Base-by-base conservation (phyloP, 805 yeast species). In the Barnettozyma botsteinii region DNA sequence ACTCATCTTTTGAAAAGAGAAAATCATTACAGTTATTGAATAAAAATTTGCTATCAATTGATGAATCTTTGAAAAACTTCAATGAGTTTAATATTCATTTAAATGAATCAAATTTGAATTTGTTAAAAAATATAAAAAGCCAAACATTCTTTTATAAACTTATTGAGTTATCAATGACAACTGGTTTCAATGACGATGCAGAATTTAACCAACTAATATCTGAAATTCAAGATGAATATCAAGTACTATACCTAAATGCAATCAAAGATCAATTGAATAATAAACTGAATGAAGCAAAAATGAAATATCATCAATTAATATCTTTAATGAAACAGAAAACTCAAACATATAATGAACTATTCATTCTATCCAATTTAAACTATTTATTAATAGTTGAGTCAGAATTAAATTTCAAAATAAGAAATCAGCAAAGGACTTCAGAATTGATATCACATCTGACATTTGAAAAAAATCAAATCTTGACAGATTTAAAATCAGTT, bases 1-100 rank as follows among this genome's bases (percentile, higher is more conserved):
- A 50, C 18, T 20, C 42, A 1, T 45, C 57, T 6, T 51, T 43
- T 40, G 54, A 51, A 15, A 48, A 47, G 15, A 45, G 59, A 34
- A 52, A 45, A 27, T 47, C 57, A 2, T 15, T 28, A 13, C 21
- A 11, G 2, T 33, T 45, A 13, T 37, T 42, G 4, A 23, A 31
- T 2, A 34, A 42, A 17, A 34, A 41, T 15, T 14, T 26, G 1
- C 22, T n/a, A 7, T 20, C 34, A 9, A 39, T 42, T 19, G 40
- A 39, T 13, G 28, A 33, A 28, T 38, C 32, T 20, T 15, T 40
- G 3, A 11, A 12, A 7, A 18, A 23, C 3, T 27, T 27, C 7
- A 36, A 35, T 10, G n/a, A 14, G 3, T 27, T 17, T 6, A 23
- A 21, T 11, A 4, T 20, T 24, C 27, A 38, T 33, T 13, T 25